Evolutionary conservation across 176 grass and related monocot genomes (phyloP).

Genomic region (Eragrostis curvula): DNA sequence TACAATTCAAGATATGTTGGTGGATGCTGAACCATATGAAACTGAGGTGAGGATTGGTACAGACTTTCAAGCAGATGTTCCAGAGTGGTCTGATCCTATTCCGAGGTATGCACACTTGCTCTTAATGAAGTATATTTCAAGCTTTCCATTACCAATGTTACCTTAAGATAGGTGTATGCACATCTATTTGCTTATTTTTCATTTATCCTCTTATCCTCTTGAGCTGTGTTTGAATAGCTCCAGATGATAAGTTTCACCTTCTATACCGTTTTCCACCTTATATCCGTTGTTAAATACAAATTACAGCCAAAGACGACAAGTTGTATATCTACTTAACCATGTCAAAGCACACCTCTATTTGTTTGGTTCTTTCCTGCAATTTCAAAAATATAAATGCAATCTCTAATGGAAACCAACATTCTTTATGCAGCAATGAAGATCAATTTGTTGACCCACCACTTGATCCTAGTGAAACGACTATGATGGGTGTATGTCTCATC

Average conservation of each 20-base stretch:
- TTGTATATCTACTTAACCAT: slow-evolving; percentile 16
- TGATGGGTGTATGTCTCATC: slow-evolving; percentile 44
- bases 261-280: not conserved
- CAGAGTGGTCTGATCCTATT: slow-evolving; percentile 63
- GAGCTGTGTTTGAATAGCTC: not conserved
- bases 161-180: not conserved
- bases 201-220: not conserved
- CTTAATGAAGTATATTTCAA: slow-evolving; percentile 18
- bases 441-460: slow-evolving; percentile 54
- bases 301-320: not conserved
- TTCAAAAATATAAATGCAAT: slow-evolving; percentile 8
- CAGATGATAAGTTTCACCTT: not conserved
- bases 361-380: slow-evolving; percentile 6
- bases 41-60: slow-evolving; percentile 64
- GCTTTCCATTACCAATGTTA: slow-evolving; percentile 20
- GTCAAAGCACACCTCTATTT: not conserved
- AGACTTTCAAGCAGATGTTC: slow-evolving; percentile 82
- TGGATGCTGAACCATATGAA: slow-evolving; percentile 51
- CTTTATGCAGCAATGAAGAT: slow-evolving; percentile 59
- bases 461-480: slow-evolving; percentile 42
- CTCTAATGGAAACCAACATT: slow-evolving; percentile 28
- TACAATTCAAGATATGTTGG: slow-evolving; percentile 60
- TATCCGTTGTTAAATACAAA: slow-evolving; percentile 3
- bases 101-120: slow-evolving; percentile 50
- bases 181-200: not conserved